Conservation (phyloP, 495 filamentous ascomycete genomes). For the Massariosphaeria phaeospora region DNA sequence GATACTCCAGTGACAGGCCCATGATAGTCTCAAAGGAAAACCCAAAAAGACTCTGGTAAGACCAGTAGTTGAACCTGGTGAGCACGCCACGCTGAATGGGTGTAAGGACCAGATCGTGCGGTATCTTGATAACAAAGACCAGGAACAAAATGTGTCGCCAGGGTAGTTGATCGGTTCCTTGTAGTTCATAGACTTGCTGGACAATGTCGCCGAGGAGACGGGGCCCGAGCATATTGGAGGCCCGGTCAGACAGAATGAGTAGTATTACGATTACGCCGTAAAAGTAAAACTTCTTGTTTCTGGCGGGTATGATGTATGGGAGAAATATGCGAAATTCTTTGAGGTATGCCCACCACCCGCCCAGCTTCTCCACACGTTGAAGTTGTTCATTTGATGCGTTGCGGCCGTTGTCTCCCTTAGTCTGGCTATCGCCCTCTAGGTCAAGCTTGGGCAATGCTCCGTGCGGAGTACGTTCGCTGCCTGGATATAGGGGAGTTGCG, state of each 20-base stretch:
- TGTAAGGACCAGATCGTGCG: conserved; percentile 1
- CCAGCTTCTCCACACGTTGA: conserved; percentile 34
- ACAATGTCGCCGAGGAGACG: conserved; percentile 35
- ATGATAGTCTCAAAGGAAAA: conserved; percentile 71
- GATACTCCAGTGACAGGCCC: conserved; percentile 72
- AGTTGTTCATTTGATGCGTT: conserved; percentile 26
- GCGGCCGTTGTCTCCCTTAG: conserved; percentile 22
- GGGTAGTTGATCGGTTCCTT: conserved; percentile 29
- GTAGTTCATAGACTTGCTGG: conserved; percentile 16
- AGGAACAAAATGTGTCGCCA: conserved; percentile 34
- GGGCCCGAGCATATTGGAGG: conserved; percentile 36
- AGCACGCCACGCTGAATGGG: conserved; percentile 18
- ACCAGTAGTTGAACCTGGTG: conserved; percentile 54
- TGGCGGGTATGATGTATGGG: conserved; percentile 35
- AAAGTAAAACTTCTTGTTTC: conserved; percentile 29
- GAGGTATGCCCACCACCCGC: conserved; percentile 37
- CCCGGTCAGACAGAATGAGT: conserved; percentile 30
- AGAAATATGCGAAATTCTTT: conserved; percentile 38
- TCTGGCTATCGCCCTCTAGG: conserved; percentile 1
- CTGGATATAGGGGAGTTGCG: too few species aligned
- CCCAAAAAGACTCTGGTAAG: conserved; percentile 55
- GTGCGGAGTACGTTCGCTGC: too few species aligned
- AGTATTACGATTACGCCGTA: conserved; percentile 26
- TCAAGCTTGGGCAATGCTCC: neutral
- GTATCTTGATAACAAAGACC: conserved; percentile 27